A percentile compares a stretch with the other conserved stretches of the same genome.
Evolutionary conservation across 176 grass and related monocot species (phyloP).

Genomic region (Bothriochloa decipiens): DNA sequence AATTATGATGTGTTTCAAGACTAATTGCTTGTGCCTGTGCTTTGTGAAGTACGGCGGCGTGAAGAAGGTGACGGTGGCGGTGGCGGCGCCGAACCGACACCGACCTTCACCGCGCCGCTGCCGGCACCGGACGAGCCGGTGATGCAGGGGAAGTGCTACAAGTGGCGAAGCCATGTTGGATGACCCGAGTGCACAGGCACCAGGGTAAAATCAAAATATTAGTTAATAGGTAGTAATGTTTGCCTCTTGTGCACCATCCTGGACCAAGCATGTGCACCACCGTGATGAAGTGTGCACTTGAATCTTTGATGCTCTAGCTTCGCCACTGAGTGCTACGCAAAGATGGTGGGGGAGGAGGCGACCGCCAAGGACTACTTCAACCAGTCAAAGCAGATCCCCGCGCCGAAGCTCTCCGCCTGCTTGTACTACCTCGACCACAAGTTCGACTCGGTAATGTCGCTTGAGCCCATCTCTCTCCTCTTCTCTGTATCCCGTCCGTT

Average conservation of each 20-base stretch:
- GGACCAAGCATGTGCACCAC: too few species aligned
- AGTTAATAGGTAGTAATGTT: too few species aligned
- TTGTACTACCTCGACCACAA: conserved; percentile 55
- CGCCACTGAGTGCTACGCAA: conserved; percentile 10
- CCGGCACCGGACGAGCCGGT: not conserved
- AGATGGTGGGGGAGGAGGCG: conserved; percentile 39
- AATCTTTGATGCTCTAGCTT: too few species aligned
- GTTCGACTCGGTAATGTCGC: conserved; percentile 30
- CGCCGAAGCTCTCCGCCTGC: conserved; percentile 64
- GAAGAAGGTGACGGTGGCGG: not conserved
- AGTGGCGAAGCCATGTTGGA: not conserved
- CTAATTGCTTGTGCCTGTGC: too few species aligned
- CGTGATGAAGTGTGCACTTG: too few species aligned
- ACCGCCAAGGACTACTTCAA: conserved; percentile 55
- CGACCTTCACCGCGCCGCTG: not conserved
- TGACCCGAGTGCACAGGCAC: too few species aligned
- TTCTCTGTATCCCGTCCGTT: too few species aligned
- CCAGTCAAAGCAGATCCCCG: conserved; percentile 50
- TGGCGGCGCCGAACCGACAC: not conserved
- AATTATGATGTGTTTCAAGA: too few species aligned
- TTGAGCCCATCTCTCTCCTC: not conserved
- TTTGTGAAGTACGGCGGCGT: too few species aligned
- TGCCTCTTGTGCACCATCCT: too few species aligned
- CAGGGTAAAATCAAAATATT: too few species aligned
- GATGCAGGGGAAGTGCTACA: conserved; percentile 31